Percentiles rank a stretch among this genome's conserved stretches.
phyloP scores from a whole-genome alignment of 768 basidiomycete genomes.

The Rhodotorula kratochvilovae region DNA sequence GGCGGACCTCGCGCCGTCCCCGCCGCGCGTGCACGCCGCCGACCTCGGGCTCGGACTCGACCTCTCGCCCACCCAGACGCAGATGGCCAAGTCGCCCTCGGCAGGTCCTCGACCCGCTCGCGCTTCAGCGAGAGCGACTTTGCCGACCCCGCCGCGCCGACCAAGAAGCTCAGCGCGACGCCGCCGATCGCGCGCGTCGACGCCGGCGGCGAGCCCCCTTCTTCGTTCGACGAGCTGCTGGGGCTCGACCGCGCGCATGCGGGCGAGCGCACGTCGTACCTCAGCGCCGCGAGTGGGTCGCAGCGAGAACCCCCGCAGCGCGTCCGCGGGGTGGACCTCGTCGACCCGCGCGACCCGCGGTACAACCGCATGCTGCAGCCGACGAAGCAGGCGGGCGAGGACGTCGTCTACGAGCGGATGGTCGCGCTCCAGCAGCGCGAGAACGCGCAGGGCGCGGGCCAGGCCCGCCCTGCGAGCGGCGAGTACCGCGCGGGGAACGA shows the following conservation, averaged over 20 bases:
- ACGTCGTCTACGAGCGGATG: slow-evolving; percentile 22
- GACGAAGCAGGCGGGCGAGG: slow-evolving; percentile 30
- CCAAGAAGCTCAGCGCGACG: slow-evolving; percentile 39
- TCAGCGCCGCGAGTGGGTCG: neutral
- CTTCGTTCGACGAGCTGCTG: neutral
- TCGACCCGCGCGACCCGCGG: slow-evolving; percentile 38
- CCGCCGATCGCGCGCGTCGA: slow-evolving; percentile 34
- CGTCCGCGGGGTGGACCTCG: slow-evolving; percentile 34
- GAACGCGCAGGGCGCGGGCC: neutral
- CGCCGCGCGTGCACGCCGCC: neutral
- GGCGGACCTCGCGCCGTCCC: neutral
- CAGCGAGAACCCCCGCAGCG: neutral
- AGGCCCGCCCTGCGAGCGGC: neutral
- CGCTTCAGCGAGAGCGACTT: slow-evolving; percentile 58
- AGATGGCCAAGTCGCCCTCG: neutral
- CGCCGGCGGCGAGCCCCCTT: neutral
- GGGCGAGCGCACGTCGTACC: neutral
- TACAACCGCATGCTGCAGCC: slow-evolving; percentile 34
- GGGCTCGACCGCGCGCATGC: neutral
- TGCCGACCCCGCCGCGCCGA: slow-evolving; percentile 57
- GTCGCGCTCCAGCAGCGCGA: slow-evolving; percentile 6
- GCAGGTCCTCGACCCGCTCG: neutral
- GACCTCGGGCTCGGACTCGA: neutral
- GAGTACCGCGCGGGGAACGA: neutral
- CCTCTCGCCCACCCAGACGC: slow-evolving; percentile 3